Base-by-base conservation (phyloP, 208 protist species). In the Wallacemonas sp. region DNA sequence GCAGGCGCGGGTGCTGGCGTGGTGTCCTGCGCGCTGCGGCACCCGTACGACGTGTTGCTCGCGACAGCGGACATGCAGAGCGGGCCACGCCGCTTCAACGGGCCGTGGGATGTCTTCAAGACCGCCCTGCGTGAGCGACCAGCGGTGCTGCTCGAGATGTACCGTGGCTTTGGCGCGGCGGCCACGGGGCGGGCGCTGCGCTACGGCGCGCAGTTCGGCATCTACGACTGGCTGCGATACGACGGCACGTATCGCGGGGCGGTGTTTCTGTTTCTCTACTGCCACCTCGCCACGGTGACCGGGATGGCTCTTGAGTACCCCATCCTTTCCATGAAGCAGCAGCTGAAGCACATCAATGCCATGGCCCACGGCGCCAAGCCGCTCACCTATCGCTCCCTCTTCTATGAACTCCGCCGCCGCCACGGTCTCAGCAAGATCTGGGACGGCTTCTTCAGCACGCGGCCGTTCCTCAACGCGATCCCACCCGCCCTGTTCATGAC, bases 351-450 rank as follows among this genome's bases (percentile, higher is more conserved):
- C 39, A 49, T 78, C 29, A 93, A 92, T 68, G 63, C 61, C 11
- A 21, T 58, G 1, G 68, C 68, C 2, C 70, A 69, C 2, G 64
- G 66, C 19, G 57, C 65, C 9, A 65, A 65, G 33, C 74, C 64
- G 2, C 43, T 77, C 56, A 81, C 73, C 19, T 92, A 90, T 65
- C 80, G 83, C 49, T 72, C 83, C 1, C 78, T 88, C 52, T 70
- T 93, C 17, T 14, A 55, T 29, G 79, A 92, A 41, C 52, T 93
- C 38, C 85, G 85, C 4, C 75, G 72, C 0, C 75, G 75, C 23
- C 84, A 92, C 65, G 90, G 87, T 29, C 67, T 93, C 21, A 85
- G 83, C 4, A 92, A 90, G 58, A 57, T 96, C 29, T 96, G 76
- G 70, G 90, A 96, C 29, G 90, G 90, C 26, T 96, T 93, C 67